Conservation (phyloP, 192 early-diverging fungal species). For the Entophlyctis luteolus region DNA sequence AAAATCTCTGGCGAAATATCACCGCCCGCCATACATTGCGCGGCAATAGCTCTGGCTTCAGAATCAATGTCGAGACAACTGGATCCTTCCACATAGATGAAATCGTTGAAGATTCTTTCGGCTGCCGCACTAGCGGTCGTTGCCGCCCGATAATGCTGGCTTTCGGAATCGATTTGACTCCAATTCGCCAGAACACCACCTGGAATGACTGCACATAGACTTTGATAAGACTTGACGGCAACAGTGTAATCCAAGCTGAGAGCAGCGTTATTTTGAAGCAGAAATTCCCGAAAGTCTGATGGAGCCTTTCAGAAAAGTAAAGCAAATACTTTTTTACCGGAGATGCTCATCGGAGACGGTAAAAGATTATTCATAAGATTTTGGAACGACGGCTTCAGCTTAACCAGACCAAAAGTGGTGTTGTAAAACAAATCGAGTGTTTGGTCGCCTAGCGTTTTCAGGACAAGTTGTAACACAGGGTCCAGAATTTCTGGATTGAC, state of each 20-base stretch:
- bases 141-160: too few relatives aligned
- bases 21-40: too few relatives aligned
- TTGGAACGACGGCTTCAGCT: neutral
- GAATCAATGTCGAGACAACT: neutral
- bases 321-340: neutral
- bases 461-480: constrained; percentile 22
- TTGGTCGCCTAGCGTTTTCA: constrained; percentile 26
- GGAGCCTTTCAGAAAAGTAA: neutral
- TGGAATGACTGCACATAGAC: neutral
- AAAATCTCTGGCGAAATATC: too few relatives aligned
- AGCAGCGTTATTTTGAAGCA: neutral
- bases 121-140: neutral
- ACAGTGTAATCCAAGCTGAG: neutral
- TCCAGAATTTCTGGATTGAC: constrained; percentile 29
- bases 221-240: neutral
- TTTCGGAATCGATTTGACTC: too few relatives aligned
- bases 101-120: neutral
- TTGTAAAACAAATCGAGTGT: constrained; percentile 21
- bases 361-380: neutral
- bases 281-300: constrained; percentile 5
- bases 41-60: too few relatives aligned
- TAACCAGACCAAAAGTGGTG: neutral
- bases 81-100: neutral
- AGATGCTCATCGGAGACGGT: neutral
- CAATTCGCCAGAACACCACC: too few relatives aligned